phyloP scores from a whole-genome alignment of 306 rosid genomes.

The Canavalia ensiformis region DNA sequence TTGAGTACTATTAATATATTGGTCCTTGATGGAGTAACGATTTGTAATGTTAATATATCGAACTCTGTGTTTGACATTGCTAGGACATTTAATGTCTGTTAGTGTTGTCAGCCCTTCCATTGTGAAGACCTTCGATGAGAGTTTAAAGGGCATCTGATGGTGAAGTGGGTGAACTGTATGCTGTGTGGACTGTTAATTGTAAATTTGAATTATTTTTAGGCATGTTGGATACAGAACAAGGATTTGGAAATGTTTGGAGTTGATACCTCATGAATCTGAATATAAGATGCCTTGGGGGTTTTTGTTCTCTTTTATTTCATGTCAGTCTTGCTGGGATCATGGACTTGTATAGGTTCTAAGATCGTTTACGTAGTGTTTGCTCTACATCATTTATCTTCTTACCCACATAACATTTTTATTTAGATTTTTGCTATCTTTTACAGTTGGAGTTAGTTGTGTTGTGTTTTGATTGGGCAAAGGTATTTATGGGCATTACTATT shows the following conservation, averaged over 20 bases:
- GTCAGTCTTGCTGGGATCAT: not conserved
- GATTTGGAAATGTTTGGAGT: not conserved
- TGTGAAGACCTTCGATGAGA: not conserved
- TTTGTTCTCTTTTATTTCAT: not conserved
- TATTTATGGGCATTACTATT: too few species aligned
- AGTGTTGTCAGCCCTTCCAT: not conserved
- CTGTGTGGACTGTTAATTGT: not conserved
- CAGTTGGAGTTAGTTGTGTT: too few species aligned
- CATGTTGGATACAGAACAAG: not conserved
- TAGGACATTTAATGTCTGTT: not conserved
- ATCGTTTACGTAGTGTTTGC: not conserved
- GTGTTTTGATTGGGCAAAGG: too few species aligned
- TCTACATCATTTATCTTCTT: not conserved
- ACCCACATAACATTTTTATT: not conserved
- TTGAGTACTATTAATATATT: not conserved
- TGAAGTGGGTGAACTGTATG: not conserved
- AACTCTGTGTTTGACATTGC: too few species aligned
- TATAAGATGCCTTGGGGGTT: constrained; percentile 16
- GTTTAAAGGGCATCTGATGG: not conserved
- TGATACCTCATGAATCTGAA: not conserved
- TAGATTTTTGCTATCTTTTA: not conserved
- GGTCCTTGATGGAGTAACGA: not conserved
- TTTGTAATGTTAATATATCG: too few species aligned
- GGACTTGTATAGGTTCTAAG: not conserved
- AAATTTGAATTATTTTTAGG: not conserved